These are phyloP conservation scores for Heliocybe sulcata DNA, from an alignment of 1,284 basidiomycete species.

Conservation along the genomic window DNA sequence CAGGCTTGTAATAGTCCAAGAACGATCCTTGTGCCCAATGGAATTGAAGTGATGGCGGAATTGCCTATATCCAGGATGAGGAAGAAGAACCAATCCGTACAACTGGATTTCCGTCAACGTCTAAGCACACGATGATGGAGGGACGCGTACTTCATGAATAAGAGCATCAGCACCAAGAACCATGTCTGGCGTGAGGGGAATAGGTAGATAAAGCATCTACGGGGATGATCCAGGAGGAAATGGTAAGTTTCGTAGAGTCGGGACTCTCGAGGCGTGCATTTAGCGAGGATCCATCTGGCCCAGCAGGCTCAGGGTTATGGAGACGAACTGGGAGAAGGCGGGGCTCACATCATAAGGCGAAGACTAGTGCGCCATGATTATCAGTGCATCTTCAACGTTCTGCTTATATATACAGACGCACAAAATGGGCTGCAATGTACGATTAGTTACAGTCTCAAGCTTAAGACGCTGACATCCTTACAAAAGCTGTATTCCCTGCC, in stretches of 20 bases:
- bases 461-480: conserved; percentile 21
- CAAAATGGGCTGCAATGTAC: conserved; percentile 59
- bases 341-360: conserved; percentile 55
- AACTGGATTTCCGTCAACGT: conserved; percentile 29
- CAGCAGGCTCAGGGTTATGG: too few relatives aligned
- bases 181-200: conserved; percentile 96
- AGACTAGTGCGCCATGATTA: conserved; percentile 30
- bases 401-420: conserved; percentile 29
- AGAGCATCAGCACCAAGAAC: conserved; percentile 50
- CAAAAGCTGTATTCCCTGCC: conserved; percentile 58
- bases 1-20: conserved; percentile 68
- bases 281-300: conserved; percentile 74
- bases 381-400: background rate
- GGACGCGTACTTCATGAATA: background rate
- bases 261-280: conserved; percentile 52
- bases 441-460: conserved; percentile 1
- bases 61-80: conserved; percentile 86
- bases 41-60: conserved; percentile 61
- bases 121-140: background rate
- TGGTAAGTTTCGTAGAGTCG: conserved; percentile 75
- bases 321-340: background rate
- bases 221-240: conserved; percentile 95
- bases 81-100: conserved; percentile 85
- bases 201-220: conserved; percentile 91
- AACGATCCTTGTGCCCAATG: conserved; percentile 58